Percentiles rank a stretch among this genome's conserved stretches.
Evolutionary conservation across 2,329 filamentous ascomycete genomes (phyloP).

Genomic region (Harringtonia lauricola): DNA sequence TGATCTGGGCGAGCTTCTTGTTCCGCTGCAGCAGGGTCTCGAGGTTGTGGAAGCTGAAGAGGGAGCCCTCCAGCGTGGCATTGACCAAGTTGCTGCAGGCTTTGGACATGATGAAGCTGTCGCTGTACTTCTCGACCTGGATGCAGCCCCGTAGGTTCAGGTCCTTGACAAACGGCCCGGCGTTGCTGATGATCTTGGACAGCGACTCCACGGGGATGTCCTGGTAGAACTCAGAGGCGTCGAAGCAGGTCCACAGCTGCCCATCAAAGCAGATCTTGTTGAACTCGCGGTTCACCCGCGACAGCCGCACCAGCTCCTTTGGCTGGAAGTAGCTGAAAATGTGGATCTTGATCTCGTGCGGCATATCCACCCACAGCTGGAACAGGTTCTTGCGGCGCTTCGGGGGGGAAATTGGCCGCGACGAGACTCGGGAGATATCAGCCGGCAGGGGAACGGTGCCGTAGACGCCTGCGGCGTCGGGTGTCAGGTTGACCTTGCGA

Average conservation of each 20-base stretch:
- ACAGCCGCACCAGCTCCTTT: constrained; percentile 69
- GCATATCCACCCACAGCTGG: constrained; percentile 73
- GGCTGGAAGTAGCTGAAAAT: constrained; percentile 68
- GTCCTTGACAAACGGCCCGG: constrained; percentile 82
- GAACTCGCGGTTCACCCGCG: constrained; percentile 68
- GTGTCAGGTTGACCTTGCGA: constrained; percentile 32
- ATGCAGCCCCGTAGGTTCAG: constrained; percentile 86
- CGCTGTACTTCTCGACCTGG: constrained; percentile 75
- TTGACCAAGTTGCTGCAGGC: constrained; percentile 80
- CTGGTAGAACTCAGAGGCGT: constrained; percentile 77
- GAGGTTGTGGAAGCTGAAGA: constrained; percentile 65
- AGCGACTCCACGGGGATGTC: constrained; percentile 77
- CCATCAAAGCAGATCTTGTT: constrained; percentile 84
- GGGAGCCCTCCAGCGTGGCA: constrained; percentile 77
- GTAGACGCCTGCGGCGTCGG: constrained; percentile 29
- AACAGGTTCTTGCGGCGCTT: constrained; percentile 34
- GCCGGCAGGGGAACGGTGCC: constrained; percentile 50
- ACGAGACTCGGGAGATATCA: constrained; percentile 29
- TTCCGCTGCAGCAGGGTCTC: constrained; percentile 69
- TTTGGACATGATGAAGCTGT: constrained; percentile 65
- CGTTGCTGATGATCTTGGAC: constrained; percentile 71
- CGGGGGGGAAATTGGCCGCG: background rate
- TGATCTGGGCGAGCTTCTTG: constrained; percentile 67
- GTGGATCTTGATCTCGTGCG: constrained; percentile 68
- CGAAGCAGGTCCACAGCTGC: constrained; percentile 79